Conservation (phyloP, 2,329 filamentous ascomycete species). For the Epichloe hybrida region DNA sequence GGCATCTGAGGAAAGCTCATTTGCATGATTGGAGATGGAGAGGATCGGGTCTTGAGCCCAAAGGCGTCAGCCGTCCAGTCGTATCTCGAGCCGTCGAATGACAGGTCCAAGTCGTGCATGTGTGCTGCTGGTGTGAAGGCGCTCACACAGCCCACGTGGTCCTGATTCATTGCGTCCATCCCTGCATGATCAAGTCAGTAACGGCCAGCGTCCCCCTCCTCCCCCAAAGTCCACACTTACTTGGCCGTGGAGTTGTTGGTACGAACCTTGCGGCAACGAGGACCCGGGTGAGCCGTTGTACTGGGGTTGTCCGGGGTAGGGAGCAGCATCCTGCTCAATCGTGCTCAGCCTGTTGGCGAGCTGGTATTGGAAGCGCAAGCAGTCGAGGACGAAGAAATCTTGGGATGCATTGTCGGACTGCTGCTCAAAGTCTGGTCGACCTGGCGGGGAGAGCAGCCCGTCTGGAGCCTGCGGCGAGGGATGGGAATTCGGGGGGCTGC, state of each 20-base stretch:
- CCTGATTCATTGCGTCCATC: slow-evolving; percentile 6
- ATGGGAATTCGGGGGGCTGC: slow-evolving; percentile 10
- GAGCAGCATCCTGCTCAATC: slow-evolving; percentile 8
- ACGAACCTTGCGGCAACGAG: slow-evolving; percentile 3
- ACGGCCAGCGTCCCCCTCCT: neutral
- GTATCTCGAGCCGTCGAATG: slow-evolving; percentile 8
- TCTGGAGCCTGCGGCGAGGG: slow-evolving; percentile 6
- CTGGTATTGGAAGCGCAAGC: slow-evolving; percentile 14
- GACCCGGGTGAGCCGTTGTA: neutral
- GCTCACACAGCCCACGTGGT: slow-evolving; percentile 6
- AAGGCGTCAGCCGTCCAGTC: slow-evolving; percentile 10
- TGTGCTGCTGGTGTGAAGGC: slow-evolving; percentile 7
- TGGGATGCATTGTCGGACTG: slow-evolving; percentile 7
- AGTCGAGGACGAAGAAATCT: slow-evolving; percentile 15
- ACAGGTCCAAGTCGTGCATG: slow-evolving; percentile 10
- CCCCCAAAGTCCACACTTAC: neutral
- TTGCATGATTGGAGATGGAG: slow-evolving; percentile 1
- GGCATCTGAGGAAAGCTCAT: slow-evolving; percentile 3
- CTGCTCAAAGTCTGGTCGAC: slow-evolving; percentile 5
- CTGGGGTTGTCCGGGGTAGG: slow-evolving; percentile 1
- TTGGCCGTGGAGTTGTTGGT: neutral
- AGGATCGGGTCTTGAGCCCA: slow-evolving; percentile 5
- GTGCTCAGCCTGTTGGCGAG: slow-evolving; percentile 11
- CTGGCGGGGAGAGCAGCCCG: slow-evolving; percentile 10
- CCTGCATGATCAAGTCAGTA: neutral